A percentile compares a stretch with the other conserved stretches of the same genome.
phyloP scores from a whole-genome alignment of 768 basidiomycete species.

The Pulveroboletus sp. region DNA sequence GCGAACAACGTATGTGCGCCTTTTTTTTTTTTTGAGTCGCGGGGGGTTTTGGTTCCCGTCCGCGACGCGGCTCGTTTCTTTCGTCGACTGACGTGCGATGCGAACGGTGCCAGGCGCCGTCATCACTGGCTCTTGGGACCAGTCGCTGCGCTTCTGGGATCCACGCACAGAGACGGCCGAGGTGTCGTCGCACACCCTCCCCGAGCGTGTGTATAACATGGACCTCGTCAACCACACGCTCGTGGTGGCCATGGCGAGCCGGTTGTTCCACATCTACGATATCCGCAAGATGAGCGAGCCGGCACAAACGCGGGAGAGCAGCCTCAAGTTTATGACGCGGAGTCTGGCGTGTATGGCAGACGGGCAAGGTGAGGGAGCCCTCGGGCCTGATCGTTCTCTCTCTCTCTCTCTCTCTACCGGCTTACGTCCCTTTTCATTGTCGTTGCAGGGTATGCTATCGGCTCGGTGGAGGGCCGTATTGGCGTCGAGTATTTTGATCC shows the following conservation, averaged over 20 bases:
- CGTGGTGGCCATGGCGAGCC: conserved; percentile 90
- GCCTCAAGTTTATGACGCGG: conserved; percentile 92
- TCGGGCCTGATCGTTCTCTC: no score
- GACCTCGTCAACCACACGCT: conserved; percentile 74
- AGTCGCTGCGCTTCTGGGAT: conserved; percentile 85
- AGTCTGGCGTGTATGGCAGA: conserved; percentile 89
- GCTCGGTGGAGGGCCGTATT: conserved; percentile 92
- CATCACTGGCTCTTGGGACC: conserved; percentile 91
- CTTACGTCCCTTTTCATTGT: not conserved
- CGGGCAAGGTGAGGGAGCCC: conserved; percentile 61
- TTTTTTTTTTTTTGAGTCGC: not conserved
- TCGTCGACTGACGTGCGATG: not conserved
- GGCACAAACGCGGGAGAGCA: conserved; percentile 82
- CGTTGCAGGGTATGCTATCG: conserved; percentile 83
- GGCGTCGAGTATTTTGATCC: conserved; percentile 97
- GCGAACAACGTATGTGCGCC: conserved; percentile 61
- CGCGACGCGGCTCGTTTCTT: not conserved
- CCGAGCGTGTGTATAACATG: conserved; percentile 83
- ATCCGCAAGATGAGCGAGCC: conserved; percentile 72
- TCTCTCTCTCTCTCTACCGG: no score
- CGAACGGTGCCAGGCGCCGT: conserved; percentile 48
- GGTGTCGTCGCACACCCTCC: conserved; percentile 57
- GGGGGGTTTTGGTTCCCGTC: no score
- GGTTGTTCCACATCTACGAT: conserved; percentile 87
- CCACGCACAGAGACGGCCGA: conserved; percentile 55